Evolutionary conservation across 257 asterid genomes (phyloP).

Genomic region (Misopates orontium): DNA sequence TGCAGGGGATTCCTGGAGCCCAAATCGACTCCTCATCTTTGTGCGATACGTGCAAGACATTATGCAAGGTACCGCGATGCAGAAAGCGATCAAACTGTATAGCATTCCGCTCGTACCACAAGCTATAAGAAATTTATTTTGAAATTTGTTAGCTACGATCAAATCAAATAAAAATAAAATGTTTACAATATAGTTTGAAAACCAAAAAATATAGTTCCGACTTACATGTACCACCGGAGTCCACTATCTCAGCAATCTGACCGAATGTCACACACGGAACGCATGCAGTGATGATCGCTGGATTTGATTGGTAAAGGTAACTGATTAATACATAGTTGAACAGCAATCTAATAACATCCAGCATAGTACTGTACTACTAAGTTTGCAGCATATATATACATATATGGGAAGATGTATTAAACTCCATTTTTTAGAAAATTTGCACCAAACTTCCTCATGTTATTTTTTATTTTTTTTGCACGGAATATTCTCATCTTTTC

Average conservation of each 20-base stretch:
- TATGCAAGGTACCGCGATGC: conserved; percentile 59
- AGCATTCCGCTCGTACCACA: conserved; percentile 59
- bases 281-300: conserved; percentile 11
- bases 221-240: conserved; percentile 66
- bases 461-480: too few species aligned
- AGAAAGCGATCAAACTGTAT: conserved; percentile 37
- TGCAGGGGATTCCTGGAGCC: conserved; percentile 57
- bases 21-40: conserved; percentile 51
- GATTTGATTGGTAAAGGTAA: not conserved
- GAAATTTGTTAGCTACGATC: not conserved
- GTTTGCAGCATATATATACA: too few species aligned
- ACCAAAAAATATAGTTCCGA: not conserved
- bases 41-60: conserved; percentile 60
- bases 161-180: too few species aligned
- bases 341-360: too few species aligned
- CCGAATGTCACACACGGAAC: conserved; percentile 68
- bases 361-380: too few species aligned
- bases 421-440: too few species aligned
- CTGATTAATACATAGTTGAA: not conserved
- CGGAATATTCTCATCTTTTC: too few species aligned
- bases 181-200: not conserved
- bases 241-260: conserved; percentile 64
- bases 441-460: too few species aligned
- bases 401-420: too few species aligned
- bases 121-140: conserved; percentile 29